Base-by-base conservation (phyloP, 2,329 filamentous ascomycete species). In the Didymella glomerata region DNA sequence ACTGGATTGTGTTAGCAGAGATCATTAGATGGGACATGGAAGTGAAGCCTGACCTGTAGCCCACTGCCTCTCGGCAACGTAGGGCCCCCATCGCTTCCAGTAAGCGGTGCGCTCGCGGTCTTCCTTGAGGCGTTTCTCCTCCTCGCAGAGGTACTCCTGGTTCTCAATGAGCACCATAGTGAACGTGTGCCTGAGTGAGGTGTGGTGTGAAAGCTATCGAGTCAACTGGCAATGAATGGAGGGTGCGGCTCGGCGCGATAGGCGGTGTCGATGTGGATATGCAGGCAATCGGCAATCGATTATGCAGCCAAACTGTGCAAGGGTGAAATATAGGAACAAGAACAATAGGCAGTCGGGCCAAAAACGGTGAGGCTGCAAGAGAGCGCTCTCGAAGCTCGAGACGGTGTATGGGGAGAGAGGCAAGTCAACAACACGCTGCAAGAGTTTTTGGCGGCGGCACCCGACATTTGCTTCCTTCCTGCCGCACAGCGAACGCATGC, bases 61-160 rank as follows among this genome's bases (percentile, higher is more conserved):
- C 94, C 94, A 97, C 82, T 97, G 93, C 74, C 93, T 85, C 82
- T 98, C 94, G 54, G 93, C 88, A 69, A 96, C 89, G 74, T 97
- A 98, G 24, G 93, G 90, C 54, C 94, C 94, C 93, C 93, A 97
- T 87, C 90, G 92, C 86, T 98, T 98, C 94, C 94, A 98, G 82
- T 98, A 98, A 78, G 92, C 94, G 66, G 81, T 86, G 64, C 89
- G 89, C 65, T 94, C 87, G 60, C 88, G 87, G 79, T 98, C 94
- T 74, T 97, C 88, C 74, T 90, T 90, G 68, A 98, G 85, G 48
- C 95, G 90, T 78, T 90, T 90, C 83, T 98, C 94, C 81, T 98
- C 94, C 78, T 91, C 89, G 61, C 90, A 93, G 75, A 94, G 85
- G 78, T 92, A 93, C 76, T 95, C 91, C 79, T 95, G 88, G 74